Evolutionary conservation across 164 flowering plant genomes (phyloP).

Genomic region (Vitis rotundifolia): DNA sequence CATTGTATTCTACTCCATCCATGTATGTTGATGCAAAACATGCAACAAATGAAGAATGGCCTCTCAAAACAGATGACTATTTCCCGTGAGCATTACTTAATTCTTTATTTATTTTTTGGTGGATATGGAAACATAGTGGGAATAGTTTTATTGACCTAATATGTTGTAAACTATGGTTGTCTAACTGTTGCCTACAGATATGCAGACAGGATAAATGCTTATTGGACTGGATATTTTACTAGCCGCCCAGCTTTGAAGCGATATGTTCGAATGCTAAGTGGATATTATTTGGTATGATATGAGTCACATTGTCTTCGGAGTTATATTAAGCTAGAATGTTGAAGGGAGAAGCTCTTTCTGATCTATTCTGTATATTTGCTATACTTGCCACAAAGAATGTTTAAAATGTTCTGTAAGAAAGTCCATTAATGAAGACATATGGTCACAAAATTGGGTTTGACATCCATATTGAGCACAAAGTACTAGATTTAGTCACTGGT

Average conservation of each 20-base stretch:
- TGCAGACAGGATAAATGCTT: slow-evolving; percentile 74
- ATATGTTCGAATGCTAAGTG: slow-evolving; percentile 75
- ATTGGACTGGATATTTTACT: slow-evolving; percentile 93
- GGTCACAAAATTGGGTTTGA: not conserved
- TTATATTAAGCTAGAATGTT: slow-evolving; percentile 2
- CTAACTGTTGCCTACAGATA: slow-evolving; percentile 45
- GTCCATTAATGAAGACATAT: not conserved
- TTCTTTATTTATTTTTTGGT: not conserved
- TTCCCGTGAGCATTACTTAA: slow-evolving; percentile 63
- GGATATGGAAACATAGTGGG: not conserved
- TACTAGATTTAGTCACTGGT: too few relatives aligned
- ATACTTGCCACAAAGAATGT: not conserved
- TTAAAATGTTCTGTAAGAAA: not conserved
- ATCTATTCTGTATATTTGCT: not conserved
- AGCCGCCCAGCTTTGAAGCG: slow-evolving; percentile 90
- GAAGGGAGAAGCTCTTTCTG: not conserved
- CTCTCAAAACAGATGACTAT: slow-evolving; percentile 78
- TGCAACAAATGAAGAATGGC: slow-evolving; percentile 72
- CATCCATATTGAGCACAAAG: not conserved
- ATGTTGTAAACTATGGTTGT: slow-evolving; percentile 2
- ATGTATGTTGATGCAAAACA: slow-evolving; percentile 77
- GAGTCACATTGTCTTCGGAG: not conserved
- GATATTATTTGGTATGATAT: slow-evolving; percentile 76
- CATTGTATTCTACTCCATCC: slow-evolving; percentile 91
- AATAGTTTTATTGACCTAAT: not conserved